Evolutionary conservation across 257 asterid genomes (phyloP).

Genomic region (Scutellaria baicalensis): DNA sequence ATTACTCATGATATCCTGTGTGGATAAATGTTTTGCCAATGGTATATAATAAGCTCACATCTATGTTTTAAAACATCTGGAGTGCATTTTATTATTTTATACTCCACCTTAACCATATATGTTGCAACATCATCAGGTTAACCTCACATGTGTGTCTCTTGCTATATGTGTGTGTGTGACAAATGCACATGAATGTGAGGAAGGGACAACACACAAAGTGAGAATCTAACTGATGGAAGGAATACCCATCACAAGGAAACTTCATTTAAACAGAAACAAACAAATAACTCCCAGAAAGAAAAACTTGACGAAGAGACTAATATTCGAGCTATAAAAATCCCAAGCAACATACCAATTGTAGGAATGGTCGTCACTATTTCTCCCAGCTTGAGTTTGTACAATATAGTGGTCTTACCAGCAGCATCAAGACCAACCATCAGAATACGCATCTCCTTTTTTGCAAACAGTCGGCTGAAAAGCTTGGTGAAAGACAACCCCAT

Average conservation of each 20-base stretch:
- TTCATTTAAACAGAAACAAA: background rate
- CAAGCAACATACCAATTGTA: constrained; percentile 54
- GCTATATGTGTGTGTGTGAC: no score
- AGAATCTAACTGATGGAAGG: background rate
- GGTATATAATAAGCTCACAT: background rate
- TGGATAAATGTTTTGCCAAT: background rate
- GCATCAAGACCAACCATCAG: constrained; percentile 89
- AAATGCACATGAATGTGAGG: no score
- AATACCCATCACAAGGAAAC: background rate
- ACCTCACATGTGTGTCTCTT: background rate
- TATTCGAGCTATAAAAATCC: background rate
- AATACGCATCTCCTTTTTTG: constrained; percentile 78
- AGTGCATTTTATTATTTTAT: background rate
- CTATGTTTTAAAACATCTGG: background rate
- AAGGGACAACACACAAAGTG: no score
- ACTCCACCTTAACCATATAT: background rate
- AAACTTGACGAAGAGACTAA: background rate
- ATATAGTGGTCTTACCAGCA: constrained; percentile 81
- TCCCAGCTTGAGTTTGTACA: constrained; percentile 83
- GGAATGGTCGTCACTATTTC: constrained; percentile 76
- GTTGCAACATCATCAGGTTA: background rate
- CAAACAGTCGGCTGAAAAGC: constrained; percentile 72
- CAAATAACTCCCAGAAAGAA: background rate
- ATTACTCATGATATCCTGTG: background rate
- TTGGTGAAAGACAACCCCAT: constrained; percentile 82